These are phyloP conservation scores for Yamadazyma buinensis DNA, from an alignment of 1,139 yeast species.

Conservation along the genomic window DNA sequence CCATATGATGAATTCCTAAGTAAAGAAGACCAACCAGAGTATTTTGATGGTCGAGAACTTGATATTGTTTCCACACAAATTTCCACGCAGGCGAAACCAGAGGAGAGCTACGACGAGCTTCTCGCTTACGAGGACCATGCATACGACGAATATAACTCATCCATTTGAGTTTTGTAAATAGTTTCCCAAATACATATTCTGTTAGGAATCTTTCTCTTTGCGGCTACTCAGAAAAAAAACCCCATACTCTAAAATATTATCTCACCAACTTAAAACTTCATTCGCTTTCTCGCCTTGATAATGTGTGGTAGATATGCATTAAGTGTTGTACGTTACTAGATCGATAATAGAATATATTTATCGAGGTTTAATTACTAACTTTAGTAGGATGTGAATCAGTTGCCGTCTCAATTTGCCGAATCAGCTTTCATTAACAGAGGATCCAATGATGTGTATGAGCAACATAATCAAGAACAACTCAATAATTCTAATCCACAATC, in stretches of 20 bases:
- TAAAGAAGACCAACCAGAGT: conserved; percentile 36
- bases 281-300: too few species aligned
- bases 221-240: not conserved
- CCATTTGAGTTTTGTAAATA: conserved; percentile 1
- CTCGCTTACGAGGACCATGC: conserved; percentile 1
- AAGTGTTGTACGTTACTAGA: conserved; percentile 39
- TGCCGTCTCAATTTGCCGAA: conserved; percentile 6
- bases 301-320: conserved; percentile 47
- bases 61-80: conserved; percentile 33
- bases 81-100: not conserved
- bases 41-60: conserved; percentile 33
- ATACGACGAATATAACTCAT: conserved; percentile 5
- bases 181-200: not conserved
- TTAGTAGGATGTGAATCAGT: conserved; percentile 1
- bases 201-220: not conserved
- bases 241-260: not conserved
- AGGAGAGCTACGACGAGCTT: conserved; percentile 2
- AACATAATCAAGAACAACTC: not conserved
- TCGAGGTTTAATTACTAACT: too few species aligned
- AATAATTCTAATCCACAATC: not conserved
- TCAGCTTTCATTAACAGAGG: conserved; percentile 1
- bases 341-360: too few species aligned
- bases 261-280: too few species aligned
- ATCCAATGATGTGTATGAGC: not conserved
- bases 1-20: conserved; percentile 36